Conservation (phyloP, 768 basidiomycete genomes). For the Mycena chlorophos region DNA sequence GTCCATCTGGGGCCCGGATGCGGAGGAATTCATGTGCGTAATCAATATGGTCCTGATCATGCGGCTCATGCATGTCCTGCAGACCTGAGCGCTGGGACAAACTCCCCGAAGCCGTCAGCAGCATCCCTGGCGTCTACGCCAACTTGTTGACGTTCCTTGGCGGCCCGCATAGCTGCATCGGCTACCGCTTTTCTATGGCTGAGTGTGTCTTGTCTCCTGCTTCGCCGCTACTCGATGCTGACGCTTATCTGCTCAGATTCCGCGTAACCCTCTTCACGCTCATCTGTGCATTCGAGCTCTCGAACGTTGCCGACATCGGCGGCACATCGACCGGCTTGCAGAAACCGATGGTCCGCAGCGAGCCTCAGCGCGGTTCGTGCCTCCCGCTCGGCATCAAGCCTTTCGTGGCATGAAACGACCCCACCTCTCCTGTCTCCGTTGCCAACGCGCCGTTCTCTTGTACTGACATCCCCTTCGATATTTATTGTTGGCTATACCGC, state of each 20-base stretch:
- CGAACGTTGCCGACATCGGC: slow-evolving; percentile 21
- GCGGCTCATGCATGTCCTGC: not conserved
- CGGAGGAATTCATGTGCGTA: not conserved
- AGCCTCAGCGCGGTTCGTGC: not conserved
- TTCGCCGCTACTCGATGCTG: not conserved
- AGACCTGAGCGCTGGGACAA: not conserved
- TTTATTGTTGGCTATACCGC: no score
- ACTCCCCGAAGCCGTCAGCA: not conserved
- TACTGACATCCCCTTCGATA: no score
- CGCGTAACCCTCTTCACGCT: slow-evolving; percentile 43
- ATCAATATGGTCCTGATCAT: not conserved
- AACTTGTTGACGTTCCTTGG: slow-evolving; percentile 50
- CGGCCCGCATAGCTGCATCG: slow-evolving; percentile 64
- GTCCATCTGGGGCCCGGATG: not conserved
- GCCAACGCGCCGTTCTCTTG: no score
- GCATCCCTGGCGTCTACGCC: not conserved
- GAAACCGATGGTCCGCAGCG: not conserved
- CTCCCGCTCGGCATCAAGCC: not conserved
- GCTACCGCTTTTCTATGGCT: slow-evolving; percentile 63
- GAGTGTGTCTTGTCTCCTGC: slow-evolving; percentile 33
- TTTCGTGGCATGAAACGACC: no score
- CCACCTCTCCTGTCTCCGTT: no score
- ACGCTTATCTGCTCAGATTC: slow-evolving; percentile 22
- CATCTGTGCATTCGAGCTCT: slow-evolving; percentile 48
- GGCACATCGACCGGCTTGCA: not conserved